A percentile compares a stretch with the other conserved stretches of the same genome.
Evolutionary conservation across 139 green algal species (phyloP).

Genomic region (Chlorella sp.): DNA sequence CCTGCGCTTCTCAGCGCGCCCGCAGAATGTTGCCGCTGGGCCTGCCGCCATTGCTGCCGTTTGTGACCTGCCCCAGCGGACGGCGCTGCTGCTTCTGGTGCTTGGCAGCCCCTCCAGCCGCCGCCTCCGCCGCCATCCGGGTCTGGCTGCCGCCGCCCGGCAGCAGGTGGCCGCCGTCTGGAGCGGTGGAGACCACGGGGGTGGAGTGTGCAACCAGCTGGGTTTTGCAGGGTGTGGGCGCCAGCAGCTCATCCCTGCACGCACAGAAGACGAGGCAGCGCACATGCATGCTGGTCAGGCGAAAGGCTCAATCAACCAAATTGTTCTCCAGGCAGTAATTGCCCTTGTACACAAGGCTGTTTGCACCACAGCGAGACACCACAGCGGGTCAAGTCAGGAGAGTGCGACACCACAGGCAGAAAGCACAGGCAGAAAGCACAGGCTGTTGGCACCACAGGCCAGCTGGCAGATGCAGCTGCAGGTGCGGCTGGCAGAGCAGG

Average conservation of each 20-base stretch:
- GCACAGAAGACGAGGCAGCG: no score
- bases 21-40: background rate
- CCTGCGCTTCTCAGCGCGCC: background rate
- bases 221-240: background rate
- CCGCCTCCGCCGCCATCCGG: background rate
- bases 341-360: no score
- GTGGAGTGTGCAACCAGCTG: background rate
- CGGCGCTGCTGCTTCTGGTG: background rate
- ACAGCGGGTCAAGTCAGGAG: no score
- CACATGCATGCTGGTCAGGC: background rate
- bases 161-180: background rate
- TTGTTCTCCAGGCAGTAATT: no score
- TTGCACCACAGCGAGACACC: no score
- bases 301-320: no score
- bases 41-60: background rate
- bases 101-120: background rate
- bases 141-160: background rate
- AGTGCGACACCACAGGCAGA: no score
- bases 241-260: background rate
- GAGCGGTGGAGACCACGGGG: background rate
- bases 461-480: no score
- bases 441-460: background rate
- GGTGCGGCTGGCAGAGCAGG: background rate
- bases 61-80: slow-evolving; percentile 13
- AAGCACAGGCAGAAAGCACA: background rate